Percentiles rank a stretch among this genome's conserved stretches.
These are phyloP conservation scores for Protea cynaroides DNA, from an alignment of 164 flowering plant genomes.

Conservation along the genomic window DNA sequence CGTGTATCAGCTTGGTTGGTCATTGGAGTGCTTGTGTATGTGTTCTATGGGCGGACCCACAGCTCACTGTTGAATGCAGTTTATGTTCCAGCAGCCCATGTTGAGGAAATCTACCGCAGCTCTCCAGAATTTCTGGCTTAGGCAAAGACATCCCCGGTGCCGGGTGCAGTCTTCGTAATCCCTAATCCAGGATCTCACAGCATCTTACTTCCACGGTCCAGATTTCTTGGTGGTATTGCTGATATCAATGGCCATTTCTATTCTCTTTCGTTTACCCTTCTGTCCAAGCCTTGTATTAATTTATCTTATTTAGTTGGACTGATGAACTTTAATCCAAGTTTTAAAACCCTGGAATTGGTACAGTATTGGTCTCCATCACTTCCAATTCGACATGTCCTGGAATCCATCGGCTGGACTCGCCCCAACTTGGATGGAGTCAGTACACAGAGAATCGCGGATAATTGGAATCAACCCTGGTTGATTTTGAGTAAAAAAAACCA, in stretches of 20 bases:
- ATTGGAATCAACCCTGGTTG: too few relatives aligned
- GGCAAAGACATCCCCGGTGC: neutral
- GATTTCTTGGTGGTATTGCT: too few relatives aligned
- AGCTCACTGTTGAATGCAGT: conserved; percentile 70
- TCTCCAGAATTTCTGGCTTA: conserved; percentile 32
- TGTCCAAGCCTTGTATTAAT: too few relatives aligned
- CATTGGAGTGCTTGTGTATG: conserved; percentile 64
- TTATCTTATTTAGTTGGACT: too few relatives aligned
- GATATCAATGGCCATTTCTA: too few relatives aligned
- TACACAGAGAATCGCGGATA: too few relatives aligned
- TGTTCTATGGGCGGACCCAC: conserved; percentile 69
- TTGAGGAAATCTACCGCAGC: conserved; percentile 56
- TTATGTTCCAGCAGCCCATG: conserved; percentile 76
- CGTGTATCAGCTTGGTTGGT: conserved; percentile 83
- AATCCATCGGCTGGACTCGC: neutral
- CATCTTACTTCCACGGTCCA: neutral
- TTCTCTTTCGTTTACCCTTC: too few relatives aligned
- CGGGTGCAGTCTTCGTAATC: neutral
- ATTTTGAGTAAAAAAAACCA: too few relatives aligned
- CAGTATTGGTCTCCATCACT: neutral
- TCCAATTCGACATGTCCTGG: too few relatives aligned
- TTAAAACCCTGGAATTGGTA: too few relatives aligned
- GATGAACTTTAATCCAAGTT: too few relatives aligned
- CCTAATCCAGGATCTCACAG: neutral
- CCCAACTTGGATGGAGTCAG: neutral